Base-by-base conservation (phyloP, 192 early-diverging fungal genomes). In the Chytriomyces sp. region DNA sequence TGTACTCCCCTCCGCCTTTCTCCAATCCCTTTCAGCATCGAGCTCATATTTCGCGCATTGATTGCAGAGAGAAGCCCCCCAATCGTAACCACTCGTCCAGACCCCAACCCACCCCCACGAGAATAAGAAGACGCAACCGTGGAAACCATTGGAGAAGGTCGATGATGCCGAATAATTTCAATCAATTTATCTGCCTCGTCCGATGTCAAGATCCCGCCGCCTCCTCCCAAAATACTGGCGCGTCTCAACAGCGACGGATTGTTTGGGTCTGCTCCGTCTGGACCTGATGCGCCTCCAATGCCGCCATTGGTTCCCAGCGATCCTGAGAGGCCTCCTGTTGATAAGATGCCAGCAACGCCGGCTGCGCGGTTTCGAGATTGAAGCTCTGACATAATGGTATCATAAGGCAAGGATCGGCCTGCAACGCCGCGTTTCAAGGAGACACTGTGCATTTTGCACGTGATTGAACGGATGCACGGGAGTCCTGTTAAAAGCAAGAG, bases 401-500 rank as follows among this genome's bases (percentile, higher is more conserved):
- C 94, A 79, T 94, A 98, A 20, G 89, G 86, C 79, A 91, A 86
- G 44, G 95, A 94, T 61, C 97, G 88, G 16, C 95, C 96, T 57
- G 82, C 81, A 9, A 98, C 97, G 2, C 86, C 87, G 45, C 95
- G 87, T 79, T 98, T 98, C 50, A 88, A 85, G 1, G 90, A 91
- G 87, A 98, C 94, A 44, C 93, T 91, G 71, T 98, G 97, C 5
- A 94, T 96, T 79, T 98, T 98, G 85, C 97, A 98, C 43, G 95
- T 98, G 13, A 98, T 88, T 57, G 95, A 94, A 53, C 97, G 92
- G 60, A 90, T 85, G 81, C 97, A 98, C 0, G 87, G 87, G 59
- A 80, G 64, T 11, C 85, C 86, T 46, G 89, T 1, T 90, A 88
- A 88, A 26, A 83, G 77, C 46, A 79, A 65, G 57, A 60, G 23